Base-by-base conservation (phyloP, 1,284 basidiomycete species). In the Cryptococcus neoformans region DNA sequence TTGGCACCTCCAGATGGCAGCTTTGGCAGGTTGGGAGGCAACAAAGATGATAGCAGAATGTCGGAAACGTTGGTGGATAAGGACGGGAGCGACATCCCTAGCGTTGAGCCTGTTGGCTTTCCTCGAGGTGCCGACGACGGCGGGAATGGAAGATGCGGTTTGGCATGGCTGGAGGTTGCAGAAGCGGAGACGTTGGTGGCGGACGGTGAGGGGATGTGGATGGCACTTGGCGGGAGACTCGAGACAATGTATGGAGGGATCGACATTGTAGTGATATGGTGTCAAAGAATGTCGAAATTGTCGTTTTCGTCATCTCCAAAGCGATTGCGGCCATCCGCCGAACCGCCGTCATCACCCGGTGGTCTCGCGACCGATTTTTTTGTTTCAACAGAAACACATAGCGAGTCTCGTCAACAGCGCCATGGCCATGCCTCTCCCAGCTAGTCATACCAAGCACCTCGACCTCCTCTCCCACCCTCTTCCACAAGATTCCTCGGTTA, bases 401-500 rank as follows among this genome's bases (percentile, higher is more conserved):
- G 28, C 4, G 28, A 28, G 4, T 28, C 28, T 4, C 4, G 28
- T 1, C 28, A 28, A 28, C 28, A 28, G 28, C 28, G 8, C 47
- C 47, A 50, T 36, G 28, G 44, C 36, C 21, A 47, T 39, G 55
- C 60, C 60, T 14, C 44, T 62, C n/a, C 60, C 60, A 12, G 60
- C 60, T 2, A 51, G 51, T 14, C 46, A 52, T 9, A 88, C 88
- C 46, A 91, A 91, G 78, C 85, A 90, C 62, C 55, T 86, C 17
- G 68, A 78, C 17, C 55, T 76, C 44, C 82, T 90, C 58, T 47
- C 53, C 11, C 82, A 83, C 66, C 77, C 81, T 21, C 83, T 85
- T 62, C 73, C 67, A 45, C 56, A 72, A 34, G 53, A 44, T 16
- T 35, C 49, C 36, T 84, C 47, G 11, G 56, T 62, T 2, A n/a